Evolutionary conservation across 768 basidiomycete genomes (phyloP), one percentile per base, ranked within the genome.

Genomic region (Suillus variegatus): DNA sequence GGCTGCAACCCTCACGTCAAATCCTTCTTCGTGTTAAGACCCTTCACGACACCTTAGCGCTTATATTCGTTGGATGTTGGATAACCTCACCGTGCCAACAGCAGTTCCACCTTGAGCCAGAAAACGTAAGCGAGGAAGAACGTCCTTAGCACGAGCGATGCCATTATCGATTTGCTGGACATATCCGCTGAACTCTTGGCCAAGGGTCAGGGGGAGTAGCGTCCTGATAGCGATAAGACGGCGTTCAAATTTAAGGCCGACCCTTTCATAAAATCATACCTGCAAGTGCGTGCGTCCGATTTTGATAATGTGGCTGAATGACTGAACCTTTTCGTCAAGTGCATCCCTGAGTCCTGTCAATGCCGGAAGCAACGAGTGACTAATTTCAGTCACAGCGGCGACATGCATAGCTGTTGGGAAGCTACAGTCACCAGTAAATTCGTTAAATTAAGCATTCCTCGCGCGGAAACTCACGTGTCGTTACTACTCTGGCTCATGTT

Each of bases 371-470:
- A 99, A 84, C 51, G 85, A 84, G 36, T 84, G 78, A 75, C 86
- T 84, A 70, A 99, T 86, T 78, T 99, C 97, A 32, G 87, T 89
- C 46, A 97, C 95, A 40, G 95, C 94, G 46, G 97, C 95, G 65
- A 99, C 88, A 78, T 99, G 97, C 97, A 99, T 99, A 16, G 91
- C 97, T 35, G 97, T 99, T 9, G 97, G 97, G 86, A 99, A 99
- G 35, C 95, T 97, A 71, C 14, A 22, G 35, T 58, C 51, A 32
- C 4, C 51, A 40, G 56, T 65, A 55, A 67, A 61, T 6, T 8
- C 32, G 10, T n/a, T 2, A n/a, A 56, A n/a, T 49, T 40, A 40
- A 16, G 12, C 32, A 46, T 60, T 49, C 38, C 22, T 8, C 4
- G 63, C 10, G 46, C 28, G 18, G 32, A 18, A 12, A 82, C 91